phyloP scores from a whole-genome alignment of 345 rosid species.

The Clausena lansium region DNA sequence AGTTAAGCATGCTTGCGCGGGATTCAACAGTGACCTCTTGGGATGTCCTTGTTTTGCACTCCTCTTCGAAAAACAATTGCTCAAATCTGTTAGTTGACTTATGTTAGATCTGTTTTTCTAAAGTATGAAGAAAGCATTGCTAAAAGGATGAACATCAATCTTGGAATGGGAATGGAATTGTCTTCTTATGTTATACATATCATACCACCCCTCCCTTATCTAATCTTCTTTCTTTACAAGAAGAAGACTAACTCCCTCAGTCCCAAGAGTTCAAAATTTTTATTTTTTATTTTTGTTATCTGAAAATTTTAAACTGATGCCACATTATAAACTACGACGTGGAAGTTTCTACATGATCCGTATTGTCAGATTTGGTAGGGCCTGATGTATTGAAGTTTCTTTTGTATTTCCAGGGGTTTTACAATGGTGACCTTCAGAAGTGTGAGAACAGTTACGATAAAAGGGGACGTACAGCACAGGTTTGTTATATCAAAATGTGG shows the following conservation, averaged over 20 bases:
- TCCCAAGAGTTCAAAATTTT: not conserved
- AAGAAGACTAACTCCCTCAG: not conserved
- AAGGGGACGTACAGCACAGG: conserved; percentile 94
- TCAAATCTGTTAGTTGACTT: not conserved
- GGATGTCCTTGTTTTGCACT: too few species aligned
- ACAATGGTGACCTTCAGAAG: conserved; percentile 68
- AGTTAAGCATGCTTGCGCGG: too few species aligned
- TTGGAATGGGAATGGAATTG: not conserved
- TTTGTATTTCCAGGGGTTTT: conserved; percentile 53
- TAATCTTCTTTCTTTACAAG: not conserved
- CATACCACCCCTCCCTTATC: not conserved
- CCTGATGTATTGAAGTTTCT: conserved; percentile 7
- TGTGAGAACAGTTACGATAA: conserved; percentile 85
- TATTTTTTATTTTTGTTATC: not conserved
- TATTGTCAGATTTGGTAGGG: not conserved
- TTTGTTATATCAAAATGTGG: conserved; percentile 4
- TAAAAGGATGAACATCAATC: not conserved
- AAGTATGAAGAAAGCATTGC: not conserved
- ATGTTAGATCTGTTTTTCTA: not conserved
- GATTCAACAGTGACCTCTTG: too few species aligned
- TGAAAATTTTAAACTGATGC: not conserved
- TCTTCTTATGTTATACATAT: not conserved
- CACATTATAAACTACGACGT: not conserved
- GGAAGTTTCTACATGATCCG: not conserved
- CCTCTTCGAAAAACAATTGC: not conserved